phyloP scores from a whole-genome alignment of 768 basidiomycete species.

The Candolleomyces eurysporus region DNA sequence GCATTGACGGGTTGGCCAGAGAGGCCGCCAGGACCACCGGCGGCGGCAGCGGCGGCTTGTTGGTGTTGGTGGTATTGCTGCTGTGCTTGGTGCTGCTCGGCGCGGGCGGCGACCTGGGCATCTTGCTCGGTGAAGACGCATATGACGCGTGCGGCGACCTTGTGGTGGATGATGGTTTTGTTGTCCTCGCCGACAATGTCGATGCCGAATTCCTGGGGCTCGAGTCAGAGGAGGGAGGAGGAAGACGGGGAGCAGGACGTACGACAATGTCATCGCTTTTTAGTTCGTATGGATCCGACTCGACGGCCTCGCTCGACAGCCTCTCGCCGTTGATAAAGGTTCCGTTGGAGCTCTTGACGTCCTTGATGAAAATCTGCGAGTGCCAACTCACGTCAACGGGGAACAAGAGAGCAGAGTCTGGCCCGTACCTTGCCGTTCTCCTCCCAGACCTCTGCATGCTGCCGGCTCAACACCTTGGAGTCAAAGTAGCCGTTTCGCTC shows the following conservation, averaged over 20 bases:
- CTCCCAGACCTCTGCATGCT: constrained; percentile 43
- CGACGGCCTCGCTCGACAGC: constrained; percentile 23
- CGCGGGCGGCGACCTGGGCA: constrained; percentile 66
- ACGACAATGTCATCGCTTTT: constrained; percentile 96
- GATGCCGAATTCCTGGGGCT: constrained; percentile 90
- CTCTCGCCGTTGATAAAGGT: too few relatives aligned
- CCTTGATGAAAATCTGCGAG: too few relatives aligned
- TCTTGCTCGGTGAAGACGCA: constrained; percentile 89
- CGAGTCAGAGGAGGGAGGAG: neutral
- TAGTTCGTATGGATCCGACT: constrained; percentile 90
- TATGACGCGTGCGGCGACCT: constrained; percentile 92
- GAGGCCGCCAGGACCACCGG: constrained; percentile 6
- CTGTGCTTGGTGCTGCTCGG: constrained; percentile 64
- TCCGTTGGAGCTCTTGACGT: too few relatives aligned
- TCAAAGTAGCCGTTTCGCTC: constrained; percentile 98
- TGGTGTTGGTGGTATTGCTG: constrained; percentile 37
- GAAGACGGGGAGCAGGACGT: constrained; percentile 27
- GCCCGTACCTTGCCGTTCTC: too few relatives aligned
- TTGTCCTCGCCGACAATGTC: constrained; percentile 99
- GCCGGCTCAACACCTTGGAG: constrained; percentile 87
- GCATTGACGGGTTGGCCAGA: neutral
- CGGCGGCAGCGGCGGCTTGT: constrained; percentile 18
- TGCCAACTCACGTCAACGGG: too few relatives aligned
- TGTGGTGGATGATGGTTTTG: constrained; percentile 96
- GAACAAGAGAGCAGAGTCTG: too few relatives aligned